These are phyloP conservation scores for Fusarium gaditjirri DNA, from an alignment of 2,329 filamentous ascomycete genomes.

Conservation along the genomic window DNA sequence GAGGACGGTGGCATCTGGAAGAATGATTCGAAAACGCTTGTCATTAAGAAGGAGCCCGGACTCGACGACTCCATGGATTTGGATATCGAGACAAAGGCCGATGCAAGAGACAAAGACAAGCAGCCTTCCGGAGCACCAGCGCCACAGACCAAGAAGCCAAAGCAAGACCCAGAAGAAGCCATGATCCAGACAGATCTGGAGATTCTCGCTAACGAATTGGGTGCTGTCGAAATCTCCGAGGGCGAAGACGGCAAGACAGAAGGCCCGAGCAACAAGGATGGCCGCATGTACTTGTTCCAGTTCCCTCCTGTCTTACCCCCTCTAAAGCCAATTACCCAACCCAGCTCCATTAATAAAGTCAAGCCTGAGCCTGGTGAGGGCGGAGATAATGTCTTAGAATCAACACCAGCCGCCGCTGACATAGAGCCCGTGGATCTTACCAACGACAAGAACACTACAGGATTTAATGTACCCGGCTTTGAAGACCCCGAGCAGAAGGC, in stretches of 20 bases:
- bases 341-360: conserved; percentile 45
- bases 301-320: conserved; percentile 71
- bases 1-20: conserved; percentile 58
- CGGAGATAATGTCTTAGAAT: conserved; percentile 53
- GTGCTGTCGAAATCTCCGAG: conserved; percentile 48
- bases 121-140: conserved; percentile 37
- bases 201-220: conserved; percentile 57
- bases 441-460: conserved; percentile 43
- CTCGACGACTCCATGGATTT: conserved; percentile 56
- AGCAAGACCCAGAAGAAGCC: conserved; percentile 53
- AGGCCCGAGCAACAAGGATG: conserved; percentile 57
- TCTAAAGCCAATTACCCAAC: conserved; percentile 51
- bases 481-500: conserved; percentile 49
- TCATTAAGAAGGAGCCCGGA: conserved; percentile 59
- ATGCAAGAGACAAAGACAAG: conserved; percentile 37
- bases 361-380: conserved; percentile 57
- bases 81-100: conserved; percentile 47
- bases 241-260: conserved; percentile 42
- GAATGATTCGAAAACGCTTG: conserved; percentile 50
- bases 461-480: conserved; percentile 26
- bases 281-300: conserved; percentile 72
- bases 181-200: conserved; percentile 54
- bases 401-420: conserved; percentile 38
- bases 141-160: conserved; percentile 44
- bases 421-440: conserved; percentile 57